A percentile compares a stretch with the other conserved stretches of the same genome.
Conservation (phyloP, 2,329 filamentous ascomycete species). For the Aspergillus sp. region DNA sequence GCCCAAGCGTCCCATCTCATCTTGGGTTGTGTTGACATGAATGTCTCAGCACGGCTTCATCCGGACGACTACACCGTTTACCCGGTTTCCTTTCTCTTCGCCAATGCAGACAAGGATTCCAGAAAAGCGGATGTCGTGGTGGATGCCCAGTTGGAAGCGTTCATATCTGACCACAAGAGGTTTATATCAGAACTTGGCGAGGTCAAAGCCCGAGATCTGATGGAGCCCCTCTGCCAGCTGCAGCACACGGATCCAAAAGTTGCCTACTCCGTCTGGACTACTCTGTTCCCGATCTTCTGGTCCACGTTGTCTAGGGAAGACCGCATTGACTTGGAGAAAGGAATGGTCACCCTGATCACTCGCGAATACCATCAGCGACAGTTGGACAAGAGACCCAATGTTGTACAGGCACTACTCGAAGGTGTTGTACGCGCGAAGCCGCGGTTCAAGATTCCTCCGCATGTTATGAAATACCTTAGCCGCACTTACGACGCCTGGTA, state of each 20-base stretch:
- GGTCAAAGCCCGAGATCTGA: conserved; percentile 80
- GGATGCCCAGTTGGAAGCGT: conserved; percentile 76
- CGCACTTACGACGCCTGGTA: conserved; percentile 98
- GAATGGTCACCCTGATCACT: conserved; percentile 83
- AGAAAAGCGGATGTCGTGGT: conserved; percentile 64
- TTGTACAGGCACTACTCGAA: conserved; percentile 86
- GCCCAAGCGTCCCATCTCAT: conserved; percentile 92
- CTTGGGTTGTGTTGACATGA: conserved; percentile 85
- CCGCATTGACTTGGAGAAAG: conserved; percentile 82
- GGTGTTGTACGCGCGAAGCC: conserved; percentile 82
- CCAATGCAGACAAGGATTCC: conserved; percentile 68
- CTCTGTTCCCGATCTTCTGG: conserved; percentile 92
- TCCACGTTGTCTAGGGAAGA: conserved; percentile 84
- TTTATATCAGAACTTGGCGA: conserved; percentile 83
- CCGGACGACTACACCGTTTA: conserved; percentile 78
- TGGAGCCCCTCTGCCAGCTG: conserved; percentile 86
- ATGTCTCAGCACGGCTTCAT: conserved; percentile 73
- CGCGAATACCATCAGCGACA: conserved; percentile 95
- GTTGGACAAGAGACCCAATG: conserved; percentile 91
- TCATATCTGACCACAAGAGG: conserved; percentile 75
- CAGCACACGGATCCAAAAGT: conserved; percentile 84
- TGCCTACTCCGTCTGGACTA: conserved; percentile 85
- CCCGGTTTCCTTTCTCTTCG: conserved; percentile 70
- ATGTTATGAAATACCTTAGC: conserved; percentile 92
- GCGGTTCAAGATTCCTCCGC: conserved; percentile 86